phyloP scores from a whole-genome alignment of 257 asterid genomes.

The Solanum phureja region DNA sequence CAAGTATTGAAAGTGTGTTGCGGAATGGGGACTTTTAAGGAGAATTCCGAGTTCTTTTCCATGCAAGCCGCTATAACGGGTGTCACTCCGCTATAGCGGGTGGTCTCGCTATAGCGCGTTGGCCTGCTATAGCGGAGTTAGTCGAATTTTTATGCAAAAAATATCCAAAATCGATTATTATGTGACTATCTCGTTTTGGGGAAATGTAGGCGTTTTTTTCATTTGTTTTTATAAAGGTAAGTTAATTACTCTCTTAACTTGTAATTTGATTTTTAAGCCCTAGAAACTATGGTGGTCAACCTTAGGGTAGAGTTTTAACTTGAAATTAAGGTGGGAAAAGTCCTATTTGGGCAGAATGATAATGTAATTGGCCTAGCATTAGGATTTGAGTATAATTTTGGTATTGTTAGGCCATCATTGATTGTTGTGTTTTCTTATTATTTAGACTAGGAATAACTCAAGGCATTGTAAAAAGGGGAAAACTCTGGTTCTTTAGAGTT shows the following conservation, averaged over 20 bases:
- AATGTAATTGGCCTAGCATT: not conserved
- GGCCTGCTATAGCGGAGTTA: fast-evolving
- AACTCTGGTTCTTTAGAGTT: not conserved
- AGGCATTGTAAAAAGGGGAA: not conserved
- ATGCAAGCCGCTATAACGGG: too few relatives aligned
- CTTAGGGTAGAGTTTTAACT: not conserved
- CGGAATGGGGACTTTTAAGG: not conserved
- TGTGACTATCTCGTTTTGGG: not conserved
- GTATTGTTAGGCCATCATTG: not conserved
- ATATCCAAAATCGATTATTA: too few relatives aligned
- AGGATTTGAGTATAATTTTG: not conserved
- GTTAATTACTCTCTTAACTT: not conserved
- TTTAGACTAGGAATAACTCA: not conserved
- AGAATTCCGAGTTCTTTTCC: too few relatives aligned
- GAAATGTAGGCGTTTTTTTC: not conserved
- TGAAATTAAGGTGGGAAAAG: not conserved
- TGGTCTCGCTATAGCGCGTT: too few relatives aligned
- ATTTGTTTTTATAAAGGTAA: not conserved
- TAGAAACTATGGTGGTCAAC: not conserved
- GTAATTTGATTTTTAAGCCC: not conserved
- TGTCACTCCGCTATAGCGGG: not conserved
- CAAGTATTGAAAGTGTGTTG: not conserved
- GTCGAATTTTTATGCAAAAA: too few relatives aligned
- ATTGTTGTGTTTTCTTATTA: too few relatives aligned
- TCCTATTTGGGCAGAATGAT: not conserved